Base-by-base conservation (phyloP, 495 filamentous ascomycete genomes). In the Monascus purpureus region DNA sequence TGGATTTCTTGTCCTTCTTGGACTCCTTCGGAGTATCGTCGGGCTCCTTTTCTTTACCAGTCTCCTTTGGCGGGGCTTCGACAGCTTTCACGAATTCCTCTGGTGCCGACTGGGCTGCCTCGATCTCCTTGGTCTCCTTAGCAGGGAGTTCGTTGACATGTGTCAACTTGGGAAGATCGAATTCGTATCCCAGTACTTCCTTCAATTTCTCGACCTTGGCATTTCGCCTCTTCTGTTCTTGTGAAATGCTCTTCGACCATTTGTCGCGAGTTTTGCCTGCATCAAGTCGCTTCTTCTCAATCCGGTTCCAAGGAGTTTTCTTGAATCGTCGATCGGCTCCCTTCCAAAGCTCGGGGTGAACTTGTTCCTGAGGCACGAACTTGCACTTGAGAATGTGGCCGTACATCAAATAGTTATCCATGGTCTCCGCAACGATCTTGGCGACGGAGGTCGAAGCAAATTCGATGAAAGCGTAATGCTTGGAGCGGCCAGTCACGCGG, bases 351-450 rank as follows among this genome's bases (percentile, higher is more conserved):
- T 80, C 63, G 16, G 73, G 70, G 52, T 90, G 81, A 22, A 93
- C 63, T 45, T 90, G 76, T 37, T 78, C 81, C 13, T 66, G 49
- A 1, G 82, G 72, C 6, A 96, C 70, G 18, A 70, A 57, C 52
- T 83, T 81, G 57, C 82, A 86, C 49, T 88, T 82, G 37, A 97
- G 61, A 41, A 96, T 79, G 49, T 92, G 87, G 7, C 82, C 80
- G 54, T 90, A 95, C 46, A 97, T 69, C 11, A 96, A 77, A 51
- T 97, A 97, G 59, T 90, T 94, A 60, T 96, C 71, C 92, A 96
- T 97, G 2, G 90, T 94, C 42, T 77, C 76, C 11, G 81, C 78
- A 29, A 88, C 90, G 40, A 96, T 83, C 47, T 81, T 73, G 34
- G 88, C 87, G 17, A 93, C 87, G 17, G 75, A 70, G 24, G 61